A percentile compares a stretch with the other conserved stretches of the same genome.
These are phyloP conservation scores for Chrysochromulina parva DNA, from an alignment of 78 protist genomes.

Conservation along the genomic window DNA sequence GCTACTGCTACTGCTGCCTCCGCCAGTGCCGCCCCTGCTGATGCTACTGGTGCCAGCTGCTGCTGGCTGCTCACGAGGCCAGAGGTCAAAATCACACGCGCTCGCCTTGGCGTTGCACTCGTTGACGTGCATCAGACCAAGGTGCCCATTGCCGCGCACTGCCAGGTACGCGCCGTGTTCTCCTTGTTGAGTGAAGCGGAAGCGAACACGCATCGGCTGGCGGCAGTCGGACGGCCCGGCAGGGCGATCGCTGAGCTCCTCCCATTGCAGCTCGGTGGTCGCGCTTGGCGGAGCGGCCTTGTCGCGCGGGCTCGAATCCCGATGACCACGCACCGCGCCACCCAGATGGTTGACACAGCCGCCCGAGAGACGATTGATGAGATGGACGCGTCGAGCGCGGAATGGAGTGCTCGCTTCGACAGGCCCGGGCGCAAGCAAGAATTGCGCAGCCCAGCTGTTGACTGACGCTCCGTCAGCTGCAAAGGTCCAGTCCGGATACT, in stretches of 20 bases:
- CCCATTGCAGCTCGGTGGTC: not conserved
- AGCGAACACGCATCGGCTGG: not conserved
- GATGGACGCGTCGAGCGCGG: not conserved
- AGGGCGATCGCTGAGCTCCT: not conserved
- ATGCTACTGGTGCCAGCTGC: too few relatives aligned
- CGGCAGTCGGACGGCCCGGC: not conserved
- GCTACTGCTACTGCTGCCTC: too few relatives aligned
- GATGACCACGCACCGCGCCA: not conserved
- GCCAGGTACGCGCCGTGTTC: not conserved
- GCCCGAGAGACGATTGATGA: not conserved
- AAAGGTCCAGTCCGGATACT: not conserved
- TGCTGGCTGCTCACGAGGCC: too few relatives aligned
- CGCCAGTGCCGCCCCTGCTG: too few relatives aligned
- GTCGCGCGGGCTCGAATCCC: not conserved
- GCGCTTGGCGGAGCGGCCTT: not conserved
- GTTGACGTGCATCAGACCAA: too few relatives aligned
- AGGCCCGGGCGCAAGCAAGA: not conserved
- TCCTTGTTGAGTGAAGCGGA: not conserved
- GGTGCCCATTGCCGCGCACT: too few relatives aligned
- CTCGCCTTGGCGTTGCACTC: too few relatives aligned
- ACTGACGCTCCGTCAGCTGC: not conserved
- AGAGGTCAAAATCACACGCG: too few relatives aligned
- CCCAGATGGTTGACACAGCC: not conserved
- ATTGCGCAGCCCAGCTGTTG: not conserved
- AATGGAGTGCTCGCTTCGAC: not conserved